Base-by-base conservation (phyloP, 2,329 filamentous ascomycete species). In the Curvularia verruculosa region DNA sequence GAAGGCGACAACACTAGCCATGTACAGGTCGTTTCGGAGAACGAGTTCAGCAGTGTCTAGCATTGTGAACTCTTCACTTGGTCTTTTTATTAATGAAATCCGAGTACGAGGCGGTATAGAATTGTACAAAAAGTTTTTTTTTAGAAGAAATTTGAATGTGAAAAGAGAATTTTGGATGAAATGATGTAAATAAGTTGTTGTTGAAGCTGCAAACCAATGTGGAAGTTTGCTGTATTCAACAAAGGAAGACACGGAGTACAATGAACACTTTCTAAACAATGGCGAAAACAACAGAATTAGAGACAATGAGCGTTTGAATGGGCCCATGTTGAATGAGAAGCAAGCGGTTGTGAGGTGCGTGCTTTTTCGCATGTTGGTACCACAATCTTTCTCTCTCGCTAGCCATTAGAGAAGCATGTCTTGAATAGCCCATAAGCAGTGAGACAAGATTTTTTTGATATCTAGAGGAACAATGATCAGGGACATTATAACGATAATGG, bases 1-100 rank as follows among this genome's bases (percentile, higher is more conserved):
- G 8, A 47, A 4, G 10, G 13, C 19, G 28, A 37, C 7, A 1
- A 40, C 28, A 28, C 19, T 3, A 2, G 13, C 31, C 8, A 45
- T 5, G 31, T 50, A 46, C 24, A 55, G 23, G 3, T 55, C 52
- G 13, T 51, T 45, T n/a, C 45, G 31, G 7, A 51, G 34, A 10
- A 29, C 10, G 18, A 45, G 24, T 40, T 43, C 37, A 18, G 39
- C 26, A 31, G 24, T 9, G 3, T 34, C 26, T 23, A 37, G n/a
- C 52, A 45, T 47, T 13, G 21, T 29, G 8, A 18, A 28, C 18
- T 21, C 23, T 13, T 56, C 12, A 10, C n/a, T n/a, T 31, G n/a
- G n/a, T 2, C 31, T 29, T 18, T 36, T 36, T 36, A 3, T 36
- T 29, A 36, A 15, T 18, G 15, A 9, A 36, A 7, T n/a, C 12